phyloP scores from a whole-genome alignment of 2,329 filamentous ascomycete species.

The Xylaria sp. region DNA sequence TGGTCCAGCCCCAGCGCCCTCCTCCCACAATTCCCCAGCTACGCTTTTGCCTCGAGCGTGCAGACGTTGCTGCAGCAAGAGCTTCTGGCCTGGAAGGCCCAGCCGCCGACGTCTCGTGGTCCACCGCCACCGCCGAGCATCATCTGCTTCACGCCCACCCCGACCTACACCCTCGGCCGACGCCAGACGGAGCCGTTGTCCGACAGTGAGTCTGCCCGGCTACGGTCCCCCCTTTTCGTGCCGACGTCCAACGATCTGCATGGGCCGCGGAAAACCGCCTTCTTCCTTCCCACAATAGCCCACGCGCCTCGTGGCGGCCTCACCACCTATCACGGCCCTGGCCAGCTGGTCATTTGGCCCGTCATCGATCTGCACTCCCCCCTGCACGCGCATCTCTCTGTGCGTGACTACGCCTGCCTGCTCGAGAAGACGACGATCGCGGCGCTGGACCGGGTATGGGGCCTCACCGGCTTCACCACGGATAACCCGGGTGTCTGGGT shows the following conservation, averaged over 20 bases:
- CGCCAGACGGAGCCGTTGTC: constrained; percentile 70
- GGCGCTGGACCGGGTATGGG: constrained; percentile 65
- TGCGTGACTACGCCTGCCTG: constrained; percentile 79
- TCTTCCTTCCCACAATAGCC: constrained; percentile 65
- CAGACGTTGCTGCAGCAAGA: constrained; percentile 54
- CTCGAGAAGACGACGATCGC: constrained; percentile 81
- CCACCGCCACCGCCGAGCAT: constrained; percentile 72
- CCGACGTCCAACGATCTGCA: constrained; percentile 23
- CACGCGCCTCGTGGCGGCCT: constrained; percentile 85
- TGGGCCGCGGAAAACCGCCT: constrained; percentile 44
- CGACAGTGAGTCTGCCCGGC: constrained; percentile 55
- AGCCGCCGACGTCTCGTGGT: constrained; percentile 25
- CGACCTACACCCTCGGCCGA: constrained; percentile 90
- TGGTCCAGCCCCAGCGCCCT: constrained; percentile 39
- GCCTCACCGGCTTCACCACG: constrained; percentile 70
- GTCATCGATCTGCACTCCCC: constrained; percentile 79
- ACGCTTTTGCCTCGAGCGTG: constrained; percentile 51
- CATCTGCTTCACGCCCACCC: constrained; percentile 82
- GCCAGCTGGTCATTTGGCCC: constrained; percentile 92
- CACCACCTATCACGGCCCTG: constrained; percentile 94
- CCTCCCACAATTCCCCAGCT: constrained; percentile 48
- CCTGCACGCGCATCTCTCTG: constrained; percentile 67
- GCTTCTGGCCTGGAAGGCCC: constrained; percentile 68
- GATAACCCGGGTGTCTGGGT: constrained; percentile 90
- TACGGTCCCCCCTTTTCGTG: constrained; percentile 55